phyloP scores from a whole-genome alignment of 2,329 filamentous ascomycete genomes.

The Colletotrichum sp. region DNA sequence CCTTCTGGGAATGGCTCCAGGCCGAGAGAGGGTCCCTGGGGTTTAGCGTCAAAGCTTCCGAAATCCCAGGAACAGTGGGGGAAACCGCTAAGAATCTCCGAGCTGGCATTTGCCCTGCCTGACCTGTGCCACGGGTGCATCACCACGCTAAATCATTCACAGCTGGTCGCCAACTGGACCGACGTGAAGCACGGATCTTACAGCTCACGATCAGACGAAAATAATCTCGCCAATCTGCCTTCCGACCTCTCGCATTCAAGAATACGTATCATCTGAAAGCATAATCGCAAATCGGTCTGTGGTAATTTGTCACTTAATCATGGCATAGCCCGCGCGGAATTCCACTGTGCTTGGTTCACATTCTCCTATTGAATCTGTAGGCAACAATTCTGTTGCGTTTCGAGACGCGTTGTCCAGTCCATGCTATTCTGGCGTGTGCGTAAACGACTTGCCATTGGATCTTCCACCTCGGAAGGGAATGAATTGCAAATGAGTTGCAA shows the following conservation, averaged over 20 bases:
- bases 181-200: neutral
- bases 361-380: neutral
- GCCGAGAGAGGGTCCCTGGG: constrained; percentile 5
- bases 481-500: neutral
- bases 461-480: neutral
- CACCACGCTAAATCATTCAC: neutral
- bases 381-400: neutral
- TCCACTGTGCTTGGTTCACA: neutral
- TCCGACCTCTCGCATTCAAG: neutral
- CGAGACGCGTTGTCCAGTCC: neutral
- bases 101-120: neutral
- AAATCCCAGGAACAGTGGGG: neutral
- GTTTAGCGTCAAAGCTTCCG: constrained; percentile 7
- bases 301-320: neutral
- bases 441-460: neutral
- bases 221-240: constrained; percentile 1
- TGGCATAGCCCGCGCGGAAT: neutral
- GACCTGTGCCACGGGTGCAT: neutral
- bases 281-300: neutral
- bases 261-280: neutral
- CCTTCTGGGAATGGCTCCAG: neutral
- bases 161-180: neutral
- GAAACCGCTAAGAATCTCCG: neutral
- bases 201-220: neutral
- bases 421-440: neutral